Percentiles rank a stretch among this genome's conserved stretches.
Conservation (phyloP, 2,329 filamentous ascomycete genomes). For the Hymenoscyphus scutula region DNA sequence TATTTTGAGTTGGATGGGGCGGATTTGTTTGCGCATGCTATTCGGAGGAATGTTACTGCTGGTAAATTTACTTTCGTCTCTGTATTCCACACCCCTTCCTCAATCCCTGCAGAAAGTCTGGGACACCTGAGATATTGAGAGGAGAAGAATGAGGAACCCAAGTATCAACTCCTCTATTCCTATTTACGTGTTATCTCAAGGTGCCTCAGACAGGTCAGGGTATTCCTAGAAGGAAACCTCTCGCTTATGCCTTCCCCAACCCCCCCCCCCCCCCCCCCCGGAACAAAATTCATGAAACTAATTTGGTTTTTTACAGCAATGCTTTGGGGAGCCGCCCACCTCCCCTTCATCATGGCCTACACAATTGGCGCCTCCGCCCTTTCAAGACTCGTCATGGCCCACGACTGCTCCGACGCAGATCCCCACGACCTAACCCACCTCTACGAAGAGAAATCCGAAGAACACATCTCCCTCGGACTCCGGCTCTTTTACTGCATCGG, state of each 20-base stretch:
- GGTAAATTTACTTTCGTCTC: conserved; percentile 35
- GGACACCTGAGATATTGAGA: no score
- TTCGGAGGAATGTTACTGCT: conserved; percentile 48
- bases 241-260: background rate
- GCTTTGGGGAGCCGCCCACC: conserved; percentile 54
- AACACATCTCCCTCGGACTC: conserved; percentile 50
- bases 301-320: conserved; percentile 40
- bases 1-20: conserved; percentile 62
- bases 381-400: conserved; percentile 56
- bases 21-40: conserved; percentile 59
- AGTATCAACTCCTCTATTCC: no score
- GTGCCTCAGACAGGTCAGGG: no score
- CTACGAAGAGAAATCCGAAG: conserved; percentile 49
- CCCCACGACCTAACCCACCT: conserved; percentile 48
- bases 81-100: no score
- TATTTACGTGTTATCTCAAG: no score
- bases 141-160: no score
- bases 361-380: conserved; percentile 58
- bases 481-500: conserved; percentile 66
- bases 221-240: no score
- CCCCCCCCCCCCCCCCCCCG: no score
- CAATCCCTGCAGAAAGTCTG: no score
- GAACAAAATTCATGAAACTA: background rate
- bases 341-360: conserved; percentile 63
- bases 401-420: conserved; percentile 50